Percentiles rank a stretch among this genome's conserved stretches.
These are phyloP conservation scores for Scleroderma bovista DNA, from an alignment of 768 basidiomycete genomes.

Conservation along the genomic window DNA sequence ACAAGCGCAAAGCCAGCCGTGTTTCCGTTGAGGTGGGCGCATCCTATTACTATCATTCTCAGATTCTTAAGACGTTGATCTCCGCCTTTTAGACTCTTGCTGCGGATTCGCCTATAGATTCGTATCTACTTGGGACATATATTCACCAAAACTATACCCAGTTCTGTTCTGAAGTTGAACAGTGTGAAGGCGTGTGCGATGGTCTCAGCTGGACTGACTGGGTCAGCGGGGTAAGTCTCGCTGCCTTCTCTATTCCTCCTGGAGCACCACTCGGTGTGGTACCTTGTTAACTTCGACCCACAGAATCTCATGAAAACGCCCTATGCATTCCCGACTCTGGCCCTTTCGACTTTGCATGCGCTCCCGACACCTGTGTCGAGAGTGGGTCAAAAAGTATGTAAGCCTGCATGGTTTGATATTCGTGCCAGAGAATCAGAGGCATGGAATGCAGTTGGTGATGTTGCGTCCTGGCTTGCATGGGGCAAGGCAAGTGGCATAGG, in stretches of 20 bases:
- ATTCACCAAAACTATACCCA: slow-evolving; percentile 91
- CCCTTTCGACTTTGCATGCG: slow-evolving; percentile 79
- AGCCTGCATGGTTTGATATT: slow-evolving; percentile 79
- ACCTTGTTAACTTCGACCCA: slow-evolving; percentile 1
- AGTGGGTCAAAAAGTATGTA: slow-evolving; percentile 75
- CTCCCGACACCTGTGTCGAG: slow-evolving; percentile 83
- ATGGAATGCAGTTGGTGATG: slow-evolving; percentile 51
- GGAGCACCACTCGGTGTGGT: background rate
- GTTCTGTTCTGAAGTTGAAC: slow-evolving; percentile 74
- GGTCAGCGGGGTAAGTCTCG: slow-evolving; percentile 47
- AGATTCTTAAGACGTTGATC: background rate
- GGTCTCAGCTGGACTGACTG: slow-evolving; percentile 75
- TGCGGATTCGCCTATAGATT: slow-evolving; percentile 85
- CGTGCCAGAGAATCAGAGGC: slow-evolving; percentile 54
- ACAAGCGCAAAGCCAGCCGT: slow-evolving; percentile 62
- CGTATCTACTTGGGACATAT: slow-evolving; percentile 83
- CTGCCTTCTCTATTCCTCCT: background rate
- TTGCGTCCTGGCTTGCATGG: slow-evolving; percentile 48
- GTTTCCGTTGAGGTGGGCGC: slow-evolving; percentile 68
- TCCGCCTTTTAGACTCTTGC: slow-evolving; percentile 50
- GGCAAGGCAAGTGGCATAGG: slow-evolving; percentile 22
- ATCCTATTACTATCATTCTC: background rate
- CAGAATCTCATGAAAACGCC: slow-evolving; percentile 66
- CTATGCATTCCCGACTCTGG: slow-evolving; percentile 80
- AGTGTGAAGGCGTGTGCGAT: slow-evolving; percentile 65